Conservation (phyloP, 768 basidiomycete genomes). For the button mushroom (Agaricus bisporus) region DNA sequence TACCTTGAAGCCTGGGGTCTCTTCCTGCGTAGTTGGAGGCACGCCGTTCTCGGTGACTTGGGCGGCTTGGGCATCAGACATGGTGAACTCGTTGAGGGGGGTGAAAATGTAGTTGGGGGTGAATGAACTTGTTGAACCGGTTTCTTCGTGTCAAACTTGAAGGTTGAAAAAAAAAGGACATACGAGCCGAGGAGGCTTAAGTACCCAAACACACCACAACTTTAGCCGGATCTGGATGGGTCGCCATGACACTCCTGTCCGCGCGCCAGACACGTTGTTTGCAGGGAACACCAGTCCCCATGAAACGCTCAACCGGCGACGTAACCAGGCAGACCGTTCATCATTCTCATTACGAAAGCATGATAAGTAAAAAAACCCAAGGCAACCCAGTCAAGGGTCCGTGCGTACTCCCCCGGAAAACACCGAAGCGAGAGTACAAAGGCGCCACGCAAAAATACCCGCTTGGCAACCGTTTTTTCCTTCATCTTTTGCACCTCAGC, state of each 20-base stretch:
- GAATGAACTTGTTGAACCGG: slow-evolving; percentile 78
- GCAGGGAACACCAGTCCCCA: too few relatives aligned
- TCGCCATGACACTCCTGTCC: slow-evolving; percentile 35
- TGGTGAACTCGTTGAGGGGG: slow-evolving; percentile 54
- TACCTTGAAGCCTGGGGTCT: slow-evolving; percentile 80
- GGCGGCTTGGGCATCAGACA: slow-evolving; percentile 92
- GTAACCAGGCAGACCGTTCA: too few relatives aligned
- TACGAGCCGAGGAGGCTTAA: slow-evolving; percentile 27
- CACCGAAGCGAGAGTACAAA: slow-evolving; percentile 2
- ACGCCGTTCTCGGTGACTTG: slow-evolving; percentile 77
- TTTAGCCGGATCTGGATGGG: slow-evolving; percentile 22
- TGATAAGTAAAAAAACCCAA: not conserved
- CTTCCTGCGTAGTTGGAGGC: slow-evolving; percentile 73
- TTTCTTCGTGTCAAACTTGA: slow-evolving; percentile 81
- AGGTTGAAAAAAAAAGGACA: slow-evolving; percentile 57
- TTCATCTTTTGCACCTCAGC: slow-evolving; percentile 7
- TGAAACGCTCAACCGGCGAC: too few relatives aligned
- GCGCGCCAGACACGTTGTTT: not conserved
- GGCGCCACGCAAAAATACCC: not conserved
- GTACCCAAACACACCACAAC: slow-evolving; percentile 32
- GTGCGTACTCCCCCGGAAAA: slow-evolving; percentile 10
- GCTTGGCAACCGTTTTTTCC: slow-evolving; percentile 1
- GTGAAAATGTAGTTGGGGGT: slow-evolving; percentile 43
- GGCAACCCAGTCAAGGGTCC: not conserved
- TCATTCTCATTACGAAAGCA: not conserved